Evolutionary conservation across 176 grass and related monocot genomes (phyloP).

Genomic region (Ensete ventricosum): DNA sequence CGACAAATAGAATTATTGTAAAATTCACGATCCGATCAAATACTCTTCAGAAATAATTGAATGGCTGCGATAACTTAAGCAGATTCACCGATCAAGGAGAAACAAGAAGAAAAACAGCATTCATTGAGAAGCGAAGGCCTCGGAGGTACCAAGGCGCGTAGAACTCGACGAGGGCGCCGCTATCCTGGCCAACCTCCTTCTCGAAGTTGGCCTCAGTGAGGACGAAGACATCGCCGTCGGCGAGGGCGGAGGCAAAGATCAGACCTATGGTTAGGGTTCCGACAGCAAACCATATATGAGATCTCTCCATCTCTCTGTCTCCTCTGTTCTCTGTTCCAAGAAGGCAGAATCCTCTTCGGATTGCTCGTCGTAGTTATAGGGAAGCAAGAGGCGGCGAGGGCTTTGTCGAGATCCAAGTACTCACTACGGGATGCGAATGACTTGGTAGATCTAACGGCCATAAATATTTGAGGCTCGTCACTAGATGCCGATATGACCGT

Average conservation of each 20-base stretch:
- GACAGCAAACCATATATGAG: constrained; percentile 50
- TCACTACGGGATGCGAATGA: neutral
- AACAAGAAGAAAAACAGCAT: neutral
- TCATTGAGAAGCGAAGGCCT: neutral
- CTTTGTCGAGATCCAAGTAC: neutral
- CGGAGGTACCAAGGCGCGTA: constrained; percentile 60
- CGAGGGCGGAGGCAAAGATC: constrained; percentile 28
- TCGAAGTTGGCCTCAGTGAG: constrained; percentile 81
- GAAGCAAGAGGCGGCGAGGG: neutral
- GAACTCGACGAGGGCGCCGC: constrained; percentile 86
- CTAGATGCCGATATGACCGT: neutral
- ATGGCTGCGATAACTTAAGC: neutral
- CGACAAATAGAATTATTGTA: no score
- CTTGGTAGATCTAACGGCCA: neutral
- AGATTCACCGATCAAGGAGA: neutral
- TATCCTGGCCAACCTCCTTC: constrained; percentile 85
- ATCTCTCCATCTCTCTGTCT: constrained; percentile 6
- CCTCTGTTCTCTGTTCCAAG: no score
- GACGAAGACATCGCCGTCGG: constrained; percentile 50
- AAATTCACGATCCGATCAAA: neutral
- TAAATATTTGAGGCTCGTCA: neutral
- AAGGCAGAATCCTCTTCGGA: neutral
- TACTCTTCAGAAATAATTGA: no score
- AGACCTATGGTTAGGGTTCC: constrained; percentile 28
- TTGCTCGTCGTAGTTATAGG: neutral